Conservation (phyloP, 768 basidiomycete species). For the Naganishia onofrii region DNA sequence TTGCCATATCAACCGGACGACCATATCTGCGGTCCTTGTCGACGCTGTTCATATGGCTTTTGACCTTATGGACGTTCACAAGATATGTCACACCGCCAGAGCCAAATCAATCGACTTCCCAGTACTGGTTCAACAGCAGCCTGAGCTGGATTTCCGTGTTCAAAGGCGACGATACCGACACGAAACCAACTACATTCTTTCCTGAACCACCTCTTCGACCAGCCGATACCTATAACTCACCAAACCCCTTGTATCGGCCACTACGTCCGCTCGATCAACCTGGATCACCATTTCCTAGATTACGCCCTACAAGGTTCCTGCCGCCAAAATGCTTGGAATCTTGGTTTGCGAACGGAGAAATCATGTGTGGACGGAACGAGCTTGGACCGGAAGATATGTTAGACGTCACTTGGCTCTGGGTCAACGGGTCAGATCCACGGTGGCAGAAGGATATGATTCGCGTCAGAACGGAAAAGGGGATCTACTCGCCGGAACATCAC, state of each 20-base stretch:
- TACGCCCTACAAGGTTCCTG: slow-evolving; percentile 44
- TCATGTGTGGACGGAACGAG: slow-evolving; percentile 38
- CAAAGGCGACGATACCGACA: neutral
- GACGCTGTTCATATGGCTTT: slow-evolving; percentile 22
- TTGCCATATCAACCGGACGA: slow-evolving; percentile 17
- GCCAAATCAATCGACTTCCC: neutral
- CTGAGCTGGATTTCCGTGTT: slow-evolving; percentile 3
- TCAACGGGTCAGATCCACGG: slow-evolving; percentile 46
- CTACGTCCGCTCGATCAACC: slow-evolving; percentile 40
- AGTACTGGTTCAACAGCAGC: neutral
- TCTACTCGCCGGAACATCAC: slow-evolving; percentile 47
- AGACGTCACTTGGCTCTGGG: slow-evolving; percentile 49
- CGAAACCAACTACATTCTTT: slow-evolving; percentile 33
- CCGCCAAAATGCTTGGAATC: slow-evolving; percentile 42
- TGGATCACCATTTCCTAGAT: slow-evolving; percentile 41
- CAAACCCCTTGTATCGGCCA: slow-evolving; percentile 39
- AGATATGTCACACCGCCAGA: slow-evolving; percentile 6
- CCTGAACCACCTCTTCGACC: slow-evolving; percentile 39
- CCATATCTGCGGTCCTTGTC: slow-evolving; percentile 18
- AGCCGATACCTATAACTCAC: slow-evolving; percentile 38
- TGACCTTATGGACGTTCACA: slow-evolving; percentile 16
- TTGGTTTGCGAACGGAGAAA: slow-evolving; percentile 49
- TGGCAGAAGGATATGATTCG: slow-evolving; percentile 43
- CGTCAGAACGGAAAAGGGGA: slow-evolving; percentile 32
- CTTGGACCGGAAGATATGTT: slow-evolving; percentile 45